These are phyloP conservation scores for Xerocomellus dryophilus DNA, from an alignment of 768 basidiomycete species.

Conservation along the genomic window DNA sequence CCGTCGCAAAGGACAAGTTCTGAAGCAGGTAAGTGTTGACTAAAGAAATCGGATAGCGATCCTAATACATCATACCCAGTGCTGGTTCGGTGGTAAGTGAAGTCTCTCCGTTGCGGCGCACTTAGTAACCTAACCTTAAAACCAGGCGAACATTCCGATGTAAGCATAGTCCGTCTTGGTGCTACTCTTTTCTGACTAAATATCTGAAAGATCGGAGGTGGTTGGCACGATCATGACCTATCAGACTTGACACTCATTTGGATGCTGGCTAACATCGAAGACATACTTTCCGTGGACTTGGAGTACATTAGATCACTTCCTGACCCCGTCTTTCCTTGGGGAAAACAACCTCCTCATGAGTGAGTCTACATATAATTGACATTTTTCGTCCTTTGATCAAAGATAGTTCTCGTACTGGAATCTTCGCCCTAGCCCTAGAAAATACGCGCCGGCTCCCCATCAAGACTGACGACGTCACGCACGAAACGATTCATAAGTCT, in stretches of 20 bases:
- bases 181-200: neutral
- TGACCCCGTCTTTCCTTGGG: conserved; percentile 57
- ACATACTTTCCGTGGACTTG: conserved; percentile 55
- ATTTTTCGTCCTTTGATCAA: neutral
- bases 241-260: conserved; percentile 61
- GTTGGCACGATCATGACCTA: conserved; percentile 64
- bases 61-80: conserved; percentile 36
- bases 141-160: conserved; percentile 31
- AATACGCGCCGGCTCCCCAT: conserved; percentile 50
- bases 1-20: conserved; percentile 49
- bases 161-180: neutral
- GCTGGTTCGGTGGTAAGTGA: conserved; percentile 65
- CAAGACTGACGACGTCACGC: conserved; percentile 41
- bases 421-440: conserved; percentile 47
- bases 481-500: conserved; percentile 62
- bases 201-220: conserved; percentile 58
- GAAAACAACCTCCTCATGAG: conserved; percentile 61
- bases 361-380: conserved; percentile 30
- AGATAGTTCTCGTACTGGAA: conserved; percentile 49
- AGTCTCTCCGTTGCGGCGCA: neutral
- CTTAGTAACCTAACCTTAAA: conserved; percentile 8
- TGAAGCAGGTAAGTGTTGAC: conserved; percentile 52
- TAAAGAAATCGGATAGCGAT: neutral
- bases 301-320: conserved; percentile 49
- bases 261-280: conserved; percentile 60